Conservation (phyloP, 805 yeast species). For the Henningerozyma blattae region DNA sequence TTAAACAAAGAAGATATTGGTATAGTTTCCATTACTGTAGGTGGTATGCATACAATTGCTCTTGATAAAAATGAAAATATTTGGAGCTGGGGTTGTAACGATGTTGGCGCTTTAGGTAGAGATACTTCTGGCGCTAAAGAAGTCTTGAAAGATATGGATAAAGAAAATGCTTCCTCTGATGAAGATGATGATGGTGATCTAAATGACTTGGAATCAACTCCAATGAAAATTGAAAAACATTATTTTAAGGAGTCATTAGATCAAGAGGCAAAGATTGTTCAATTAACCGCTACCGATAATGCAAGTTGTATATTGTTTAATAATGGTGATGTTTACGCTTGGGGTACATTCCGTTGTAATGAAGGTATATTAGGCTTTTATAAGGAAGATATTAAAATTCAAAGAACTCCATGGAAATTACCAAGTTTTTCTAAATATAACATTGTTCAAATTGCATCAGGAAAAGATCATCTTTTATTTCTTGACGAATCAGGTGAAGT, state of each 20-base stretch:
- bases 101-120: conserved; percentile 83
- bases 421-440: conserved; percentile 36
- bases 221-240: conserved; percentile 46
- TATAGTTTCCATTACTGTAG: conserved; percentile 80
- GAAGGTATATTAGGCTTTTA: conserved; percentile 82
- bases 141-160: conserved; percentile 56
- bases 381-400: conserved; percentile 49
- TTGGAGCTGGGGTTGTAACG: conserved; percentile 99
- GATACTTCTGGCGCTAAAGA: conserved; percentile 60
- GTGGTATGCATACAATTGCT: conserved; percentile 92
- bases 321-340: conserved; percentile 83
- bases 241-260: conserved; percentile 64
- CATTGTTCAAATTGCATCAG: conserved; percentile 75
- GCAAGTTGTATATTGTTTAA: conserved; percentile 68
- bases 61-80: conserved; percentile 61
- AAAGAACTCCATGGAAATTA: conserved; percentile 55
- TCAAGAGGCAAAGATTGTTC: conserved; percentile 51
- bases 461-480: conserved; percentile 86
- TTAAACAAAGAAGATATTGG: conserved; percentile 50
- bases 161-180: conserved; percentile 36
- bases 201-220: conserved; percentile 83
- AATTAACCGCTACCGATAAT: conserved; percentile 86
- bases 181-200: conserved; percentile 70
- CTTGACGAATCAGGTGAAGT: conserved; percentile 77
- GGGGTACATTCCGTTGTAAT: conserved; percentile 95